Percentiles rank a stretch among this genome's conserved stretches.
Conservation (phyloP, 2,329 filamentous ascomycete genomes). For the Hymenoscyphus repandus region DNA sequence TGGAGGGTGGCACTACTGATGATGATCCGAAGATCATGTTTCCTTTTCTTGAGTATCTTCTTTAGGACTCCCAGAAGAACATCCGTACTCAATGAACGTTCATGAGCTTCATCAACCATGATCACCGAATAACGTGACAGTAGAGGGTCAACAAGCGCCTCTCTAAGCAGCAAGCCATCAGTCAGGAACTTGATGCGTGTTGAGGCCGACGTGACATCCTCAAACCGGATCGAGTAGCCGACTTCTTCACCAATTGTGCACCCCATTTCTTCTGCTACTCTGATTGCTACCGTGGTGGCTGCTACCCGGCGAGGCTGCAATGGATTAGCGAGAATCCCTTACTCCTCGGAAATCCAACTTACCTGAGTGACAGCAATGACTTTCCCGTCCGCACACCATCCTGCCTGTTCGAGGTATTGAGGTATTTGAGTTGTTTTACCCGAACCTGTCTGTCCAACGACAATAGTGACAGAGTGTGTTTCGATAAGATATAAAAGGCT, state of each 20-base stretch:
- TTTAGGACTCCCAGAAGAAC: slow-evolving; percentile 84
- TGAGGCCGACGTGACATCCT: slow-evolving; percentile 79
- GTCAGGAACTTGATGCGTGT: slow-evolving; percentile 95
- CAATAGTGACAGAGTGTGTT: slow-evolving; percentile 75
- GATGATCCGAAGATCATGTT: slow-evolving; percentile 73
- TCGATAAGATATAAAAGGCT: slow-evolving; percentile 82
- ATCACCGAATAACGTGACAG: slow-evolving; percentile 89
- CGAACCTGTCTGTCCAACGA: slow-evolving; percentile 90
- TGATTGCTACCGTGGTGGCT: slow-evolving; percentile 79
- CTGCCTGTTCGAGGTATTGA: slow-evolving; percentile 80
- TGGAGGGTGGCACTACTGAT: slow-evolving; percentile 92
- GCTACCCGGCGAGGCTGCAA: slow-evolving; percentile 78
- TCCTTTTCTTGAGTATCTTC: slow-evolving; percentile 76
- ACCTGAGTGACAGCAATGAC: slow-evolving; percentile 87
- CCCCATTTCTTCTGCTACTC: slow-evolving; percentile 84
- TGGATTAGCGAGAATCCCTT: slow-evolving; percentile 8
- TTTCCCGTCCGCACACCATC: slow-evolving; percentile 83
- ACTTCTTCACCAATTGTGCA: slow-evolving; percentile 86
- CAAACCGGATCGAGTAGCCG: slow-evolving; percentile 88
- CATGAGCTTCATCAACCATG: slow-evolving; percentile 97
- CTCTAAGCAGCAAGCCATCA: slow-evolving; percentile 83
- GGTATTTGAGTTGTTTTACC: slow-evolving; percentile 96
- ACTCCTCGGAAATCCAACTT: slow-evolving; percentile 31
- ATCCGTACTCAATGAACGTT: slow-evolving; percentile 88
- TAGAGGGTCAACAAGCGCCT: slow-evolving; percentile 88